These are phyloP conservation scores for Mytilinidion resinicola DNA, from an alignment of 495 filamentous ascomycete genomes.

Conservation along the genomic window DNA sequence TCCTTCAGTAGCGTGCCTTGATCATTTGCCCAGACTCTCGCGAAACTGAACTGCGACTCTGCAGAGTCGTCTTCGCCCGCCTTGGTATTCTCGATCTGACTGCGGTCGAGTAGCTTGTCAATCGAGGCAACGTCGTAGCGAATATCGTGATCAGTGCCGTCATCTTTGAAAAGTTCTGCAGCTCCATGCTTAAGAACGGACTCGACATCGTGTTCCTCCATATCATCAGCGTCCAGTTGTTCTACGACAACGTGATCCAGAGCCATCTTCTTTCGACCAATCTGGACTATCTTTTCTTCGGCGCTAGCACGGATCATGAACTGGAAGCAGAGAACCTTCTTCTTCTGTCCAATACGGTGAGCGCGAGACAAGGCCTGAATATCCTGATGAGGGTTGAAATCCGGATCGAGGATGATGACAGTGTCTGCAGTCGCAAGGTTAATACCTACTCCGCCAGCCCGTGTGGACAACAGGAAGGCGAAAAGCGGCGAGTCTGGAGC, in stretches of 20 bases:
- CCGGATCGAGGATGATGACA: slow-evolving; percentile 95
- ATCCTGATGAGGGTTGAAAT: slow-evolving; percentile 98
- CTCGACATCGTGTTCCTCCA: slow-evolving; percentile 69
- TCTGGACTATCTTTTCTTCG: slow-evolving; percentile 95
- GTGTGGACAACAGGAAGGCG: slow-evolving; percentile 85
- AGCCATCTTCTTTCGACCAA: slow-evolving; percentile 90
- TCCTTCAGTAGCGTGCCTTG: slow-evolving; percentile 56
- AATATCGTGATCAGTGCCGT: slow-evolving; percentile 57
- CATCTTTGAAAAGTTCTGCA: slow-evolving; percentile 74
- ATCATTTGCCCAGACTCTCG: slow-evolving; percentile 88
- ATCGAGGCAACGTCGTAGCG: slow-evolving; percentile 73
- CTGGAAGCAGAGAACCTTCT: slow-evolving; percentile 92
- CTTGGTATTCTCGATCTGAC: slow-evolving; percentile 66
- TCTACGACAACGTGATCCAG: slow-evolving; percentile 92
- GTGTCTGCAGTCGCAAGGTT: slow-evolving; percentile 97
- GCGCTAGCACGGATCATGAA: slow-evolving; percentile 80
- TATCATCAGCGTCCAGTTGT: slow-evolving; percentile 72
- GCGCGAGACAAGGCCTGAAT: slow-evolving; percentile 91
- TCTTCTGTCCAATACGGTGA: slow-evolving; percentile 91
- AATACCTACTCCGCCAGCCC: slow-evolving; percentile 93
- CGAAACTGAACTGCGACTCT: slow-evolving; percentile 80
- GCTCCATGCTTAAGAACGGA: slow-evolving; percentile 87
- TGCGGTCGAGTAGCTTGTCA: slow-evolving; percentile 82
- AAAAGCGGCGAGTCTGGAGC: slow-evolving; percentile 74
- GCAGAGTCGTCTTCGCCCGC: slow-evolving; percentile 51